Evolutionary conservation across 768 basidiomycete genomes (phyloP).

Genomic region (Pleurotus tuoliensis): DNA sequence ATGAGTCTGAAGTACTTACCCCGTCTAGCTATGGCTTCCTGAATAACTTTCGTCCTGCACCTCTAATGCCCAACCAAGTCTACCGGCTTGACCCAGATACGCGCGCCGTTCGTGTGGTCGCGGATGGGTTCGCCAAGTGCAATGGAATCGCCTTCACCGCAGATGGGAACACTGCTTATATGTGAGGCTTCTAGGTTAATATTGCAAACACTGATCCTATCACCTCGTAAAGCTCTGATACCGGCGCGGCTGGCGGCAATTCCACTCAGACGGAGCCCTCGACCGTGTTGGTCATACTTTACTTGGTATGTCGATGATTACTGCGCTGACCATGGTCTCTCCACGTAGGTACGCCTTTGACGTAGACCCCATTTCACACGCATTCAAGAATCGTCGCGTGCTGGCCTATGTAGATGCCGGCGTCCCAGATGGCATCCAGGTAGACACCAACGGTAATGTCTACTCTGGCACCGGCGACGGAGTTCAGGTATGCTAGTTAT

Average conservation of each 20-base stretch:
- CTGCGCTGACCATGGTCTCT: neutral
- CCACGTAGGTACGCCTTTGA: conserved; percentile 60
- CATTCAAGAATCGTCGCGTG: conserved; percentile 57
- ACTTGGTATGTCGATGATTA: neutral
- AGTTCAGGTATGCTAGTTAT: conserved; percentile 37
- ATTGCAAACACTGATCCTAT: neutral
- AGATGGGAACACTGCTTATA: conserved; percentile 61
- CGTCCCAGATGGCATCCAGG: conserved; percentile 62
- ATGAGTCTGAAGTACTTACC: neutral
- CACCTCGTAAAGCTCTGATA: conserved; percentile 40
- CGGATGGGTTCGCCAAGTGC: conserved; percentile 68
- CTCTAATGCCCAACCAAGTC: conserved; percentile 69
- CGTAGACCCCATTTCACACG: conserved; percentile 50
- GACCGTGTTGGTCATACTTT: conserved; percentile 49
- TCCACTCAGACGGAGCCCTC: conserved; percentile 57
- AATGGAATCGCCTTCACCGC: conserved; percentile 76
- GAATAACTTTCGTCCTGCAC: conserved; percentile 61
- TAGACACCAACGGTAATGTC: conserved; percentile 62
- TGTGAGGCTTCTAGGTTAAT: conserved; percentile 31
- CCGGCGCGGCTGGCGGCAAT: conserved; percentile 42
- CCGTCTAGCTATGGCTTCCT: conserved; percentile 55
- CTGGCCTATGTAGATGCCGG: conserved; percentile 68
- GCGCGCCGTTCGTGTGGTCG: conserved; percentile 63
- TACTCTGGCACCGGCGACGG: conserved; percentile 71
- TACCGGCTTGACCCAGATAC: conserved; percentile 72